Conservation (phyloP, 2,329 filamentous ascomycete species). For the Aspergillus sp. region DNA sequence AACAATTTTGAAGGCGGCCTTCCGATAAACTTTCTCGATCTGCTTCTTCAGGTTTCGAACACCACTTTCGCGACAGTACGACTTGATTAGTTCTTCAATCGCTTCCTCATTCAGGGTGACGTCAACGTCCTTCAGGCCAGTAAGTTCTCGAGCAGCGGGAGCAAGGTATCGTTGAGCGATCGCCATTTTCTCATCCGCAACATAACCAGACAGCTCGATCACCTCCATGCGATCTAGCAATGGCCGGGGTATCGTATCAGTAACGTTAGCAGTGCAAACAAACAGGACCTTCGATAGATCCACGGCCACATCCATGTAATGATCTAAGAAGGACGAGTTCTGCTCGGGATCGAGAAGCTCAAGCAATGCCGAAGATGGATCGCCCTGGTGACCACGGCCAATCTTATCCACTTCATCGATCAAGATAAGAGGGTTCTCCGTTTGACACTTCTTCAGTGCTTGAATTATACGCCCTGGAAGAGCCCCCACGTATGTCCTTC, state of each 20-base stretch:
- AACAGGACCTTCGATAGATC: slow-evolving; percentile 97
- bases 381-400: slow-evolving; percentile 91
- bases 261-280: slow-evolving; percentile 98
- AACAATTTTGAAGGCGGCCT: slow-evolving; percentile 95
- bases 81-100: slow-evolving; percentile 96
- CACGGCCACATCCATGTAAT: slow-evolving; percentile 98
- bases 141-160: slow-evolving; percentile 90
- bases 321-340: slow-evolving; percentile 94
- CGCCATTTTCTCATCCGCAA: slow-evolving; percentile 97
- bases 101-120: slow-evolving; percentile 84
- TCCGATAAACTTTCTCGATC: slow-evolving; percentile 98
- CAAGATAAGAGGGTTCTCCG: slow-evolving; percentile 92
- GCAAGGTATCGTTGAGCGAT: slow-evolving; percentile 93
- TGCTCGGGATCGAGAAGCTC: slow-evolving; percentile 96
- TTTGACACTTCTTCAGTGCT: slow-evolving; percentile 97
- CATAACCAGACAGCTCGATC: slow-evolving; percentile 93
- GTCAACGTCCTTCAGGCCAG: slow-evolving; percentile 84
- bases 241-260: slow-evolving; percentile 92
- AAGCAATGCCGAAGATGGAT: slow-evolving; percentile 89
- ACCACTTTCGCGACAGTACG: slow-evolving; percentile 94
- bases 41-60: slow-evolving; percentile 99
- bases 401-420: slow-evolving; percentile 99
- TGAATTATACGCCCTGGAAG: slow-evolving; percentile 96
- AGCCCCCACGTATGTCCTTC: slow-evolving; percentile 93
- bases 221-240: slow-evolving; percentile 97